A percentile compares a stretch with the other conserved stretches of the same genome.
Evolutionary conservation across 805 yeast genomes (phyloP).

Genomic region (Isabelozyma heimii): DNA sequence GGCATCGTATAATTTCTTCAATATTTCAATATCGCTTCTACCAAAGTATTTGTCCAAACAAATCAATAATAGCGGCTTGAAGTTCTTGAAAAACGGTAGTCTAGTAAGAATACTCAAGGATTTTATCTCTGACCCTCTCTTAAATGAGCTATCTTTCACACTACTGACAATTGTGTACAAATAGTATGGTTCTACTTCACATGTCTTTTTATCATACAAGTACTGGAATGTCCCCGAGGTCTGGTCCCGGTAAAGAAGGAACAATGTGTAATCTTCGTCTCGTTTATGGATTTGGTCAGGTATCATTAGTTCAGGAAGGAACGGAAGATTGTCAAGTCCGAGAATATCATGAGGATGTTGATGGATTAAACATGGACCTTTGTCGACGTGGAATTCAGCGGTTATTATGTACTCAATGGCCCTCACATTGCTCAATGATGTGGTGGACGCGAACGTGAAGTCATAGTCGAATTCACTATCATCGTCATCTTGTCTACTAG

Average conservation of each 20-base stretch:
- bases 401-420: constrained; percentile 59
- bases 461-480: constrained; percentile 1
- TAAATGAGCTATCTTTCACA: constrained; percentile 41
- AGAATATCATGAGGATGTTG: constrained; percentile 41
- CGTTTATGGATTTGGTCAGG: constrained; percentile 60
- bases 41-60: constrained; percentile 49
- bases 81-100: constrained; percentile 50
- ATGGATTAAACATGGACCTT: constrained; percentile 64
- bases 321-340: constrained; percentile 32
- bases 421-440: constrained; percentile 4
- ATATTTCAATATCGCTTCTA: constrained; percentile 12
- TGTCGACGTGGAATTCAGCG: constrained; percentile 76
- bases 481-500: background rate
- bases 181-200: constrained; percentile 46
- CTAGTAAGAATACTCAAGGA: constrained; percentile 59
- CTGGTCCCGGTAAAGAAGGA: constrained; percentile 48
- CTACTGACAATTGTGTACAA: constrained; percentile 55
- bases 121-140: constrained; percentile 60
- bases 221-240: constrained; percentile 39
- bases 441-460: background rate
- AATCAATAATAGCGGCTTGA: constrained; percentile 56
- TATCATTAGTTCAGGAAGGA: constrained; percentile 55
- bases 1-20: constrained; percentile 27
- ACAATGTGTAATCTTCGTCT: constrained; percentile 57
- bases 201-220: constrained; percentile 22